phyloP scores from a whole-genome alignment of 179 eudicot species.

The Vitellaria paradoxa region DNA sequence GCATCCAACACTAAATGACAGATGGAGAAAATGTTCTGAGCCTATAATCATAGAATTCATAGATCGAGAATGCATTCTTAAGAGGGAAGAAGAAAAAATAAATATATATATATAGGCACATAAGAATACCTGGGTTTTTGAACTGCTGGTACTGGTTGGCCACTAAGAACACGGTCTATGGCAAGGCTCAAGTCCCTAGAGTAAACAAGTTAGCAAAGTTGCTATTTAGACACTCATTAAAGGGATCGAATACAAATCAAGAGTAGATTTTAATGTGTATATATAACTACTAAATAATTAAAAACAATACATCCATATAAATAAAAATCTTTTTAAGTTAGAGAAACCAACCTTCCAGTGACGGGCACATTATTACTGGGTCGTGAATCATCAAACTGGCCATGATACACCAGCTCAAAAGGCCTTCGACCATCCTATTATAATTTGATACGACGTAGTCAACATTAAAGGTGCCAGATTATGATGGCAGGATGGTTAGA shows the following conservation, averaged over 20 bases:
- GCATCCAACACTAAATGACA: slow-evolving; percentile 64
- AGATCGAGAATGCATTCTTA: not conserved
- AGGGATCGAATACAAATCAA: not conserved
- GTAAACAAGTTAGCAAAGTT: slow-evolving; percentile 11
- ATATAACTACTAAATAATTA: no score
- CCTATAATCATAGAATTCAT: not conserved
- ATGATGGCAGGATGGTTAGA: not conserved
- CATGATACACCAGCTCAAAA: slow-evolving; percentile 91
- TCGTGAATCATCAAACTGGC: slow-evolving; percentile 94
- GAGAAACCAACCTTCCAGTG: slow-evolving; percentile 68
- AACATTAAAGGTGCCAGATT: not conserved
- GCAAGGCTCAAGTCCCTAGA: slow-evolving; percentile 80
- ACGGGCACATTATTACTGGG: slow-evolving; percentile 68
- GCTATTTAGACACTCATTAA: not conserved
- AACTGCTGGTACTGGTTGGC: slow-evolving; percentile 55
- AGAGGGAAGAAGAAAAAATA: no score
- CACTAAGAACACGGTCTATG: slow-evolving; percentile 80
- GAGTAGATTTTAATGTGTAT: not conserved
- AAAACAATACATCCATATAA: no score
- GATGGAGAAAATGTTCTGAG: slow-evolving; percentile 13
- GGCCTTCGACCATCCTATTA: slow-evolving; percentile 84
- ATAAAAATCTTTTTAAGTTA: not conserved
- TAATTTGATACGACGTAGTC: slow-evolving; percentile 2
- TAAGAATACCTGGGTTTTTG: slow-evolving; percentile 78
- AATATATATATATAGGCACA: not conserved